Base-by-base conservation (phyloP, 176 grass and related monocot genomes). In the Triticum monococcum region DNA sequence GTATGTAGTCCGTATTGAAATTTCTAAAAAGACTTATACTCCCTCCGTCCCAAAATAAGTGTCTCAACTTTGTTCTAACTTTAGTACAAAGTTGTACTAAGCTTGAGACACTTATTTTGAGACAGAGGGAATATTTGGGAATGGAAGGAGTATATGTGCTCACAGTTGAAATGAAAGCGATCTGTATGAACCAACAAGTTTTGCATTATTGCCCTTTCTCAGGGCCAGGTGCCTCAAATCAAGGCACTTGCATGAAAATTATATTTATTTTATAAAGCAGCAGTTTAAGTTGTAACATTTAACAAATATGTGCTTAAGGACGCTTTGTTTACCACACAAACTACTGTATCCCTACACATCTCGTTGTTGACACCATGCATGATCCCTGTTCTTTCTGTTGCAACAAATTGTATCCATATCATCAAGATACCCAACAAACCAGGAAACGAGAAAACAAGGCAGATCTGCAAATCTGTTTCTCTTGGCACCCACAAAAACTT, bases 391-490 rank as follows among this genome's bases (percentile, higher is more conserved):
- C 8, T 32, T 85, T 85, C 33, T 85, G 83, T 84, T 24, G 25
- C 37, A 65, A 76, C 38, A 64, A 60, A 57, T 37, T 17, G 13
- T 83, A n/a, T 81, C 64, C 41, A 54, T 33, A 50, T 68, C 5
- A 54, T 33, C 41, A 14, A 31, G 17, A 83, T 66, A 77, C n/a
- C 70, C 82, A 75, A 16, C 43, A 75, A 30, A 84, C 63, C 41
- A 72, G 54, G 38, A 46, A 43, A 84, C 43, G 18, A 12, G 43
- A 64, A 82, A 46, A 41, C 24, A 48, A 41, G 23, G 52, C 25
- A 64, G 18, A 46, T 46, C 3, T 75, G 70, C 70, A 64, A 32
- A 30, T 64, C 18, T 64, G 30, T 78, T 66, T 37, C 56, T 64
- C 45, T 56, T 60, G 18, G 45, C 24, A 84, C 72, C 25, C 26